Evolutionary conservation across 768 basidiomycete species (phyloP), one percentile per base, ranked within the genome.

Genomic region (Leccinum disarticulatum): DNA sequence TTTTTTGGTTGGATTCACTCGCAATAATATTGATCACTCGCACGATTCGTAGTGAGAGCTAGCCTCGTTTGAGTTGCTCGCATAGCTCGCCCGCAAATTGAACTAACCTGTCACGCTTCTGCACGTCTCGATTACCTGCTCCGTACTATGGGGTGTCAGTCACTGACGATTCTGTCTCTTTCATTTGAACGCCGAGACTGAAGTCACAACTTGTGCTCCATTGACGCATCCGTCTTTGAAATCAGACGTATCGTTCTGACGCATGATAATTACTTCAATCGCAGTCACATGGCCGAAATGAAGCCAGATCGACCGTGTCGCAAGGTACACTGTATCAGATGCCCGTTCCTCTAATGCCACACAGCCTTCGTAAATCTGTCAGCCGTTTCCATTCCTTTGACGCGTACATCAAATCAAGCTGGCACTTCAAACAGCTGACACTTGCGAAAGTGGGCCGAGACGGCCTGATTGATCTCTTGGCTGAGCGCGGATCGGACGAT

Each of bases 401-500:
- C 2, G n/a, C 5, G 19, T 35, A 19, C 31, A 13, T 22, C 22
- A 52, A 30, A 11, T 64, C 56, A 70, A 41, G 68, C 50, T 10
- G 72, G 70, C 22, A 72, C 69, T n/a, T 78, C 76, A 13, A 79
- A 78, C 51, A 80, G 41, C 31, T 47, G 56, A 54, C 78, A 79
- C 28, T 61, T 66, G 11, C 53, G 41, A 61, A 69, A 81, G 62
- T 80, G 80, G 3, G 31, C 57, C 5, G 71, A 64, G 9, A 76
- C 64, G 2, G 73, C 74, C 0, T 57, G 49, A 2, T 49, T 36
- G 35, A 80, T 69, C n/a, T 77, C 77, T 3, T 61, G 31, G 48
- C 60, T 64, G 31, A 75, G 57, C 2, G 74, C 77, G 0, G 79
- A 78, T 30, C 67, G 74, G 49, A 81, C 76, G 56, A 85, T 85